Conservation (phyloP, 2,329 filamentous ascomycete genomes). For the Clarireedia monteithiana region DNA sequence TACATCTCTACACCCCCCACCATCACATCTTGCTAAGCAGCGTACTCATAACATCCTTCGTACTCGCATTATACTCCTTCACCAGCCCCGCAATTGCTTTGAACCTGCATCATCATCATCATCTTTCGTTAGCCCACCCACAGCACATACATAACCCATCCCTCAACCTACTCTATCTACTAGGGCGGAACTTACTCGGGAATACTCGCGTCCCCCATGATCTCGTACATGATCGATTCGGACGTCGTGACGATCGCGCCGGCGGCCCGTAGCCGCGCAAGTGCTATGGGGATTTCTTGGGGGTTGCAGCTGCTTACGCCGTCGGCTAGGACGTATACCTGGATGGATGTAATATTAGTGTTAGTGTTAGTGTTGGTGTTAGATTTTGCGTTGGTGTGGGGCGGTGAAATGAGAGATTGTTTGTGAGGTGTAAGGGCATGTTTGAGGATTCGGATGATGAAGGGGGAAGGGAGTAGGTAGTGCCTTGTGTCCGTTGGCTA, state of each 20-base stretch:
- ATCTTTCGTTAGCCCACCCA: no score
- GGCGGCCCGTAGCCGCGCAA: constrained; percentile 66
- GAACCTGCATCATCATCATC: constrained; percentile 31
- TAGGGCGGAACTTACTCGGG: constrained; percentile 40
- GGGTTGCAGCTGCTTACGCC: constrained; percentile 82
- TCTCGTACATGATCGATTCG: constrained; percentile 86
- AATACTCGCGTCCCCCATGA: constrained; percentile 71
- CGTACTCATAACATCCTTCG: constrained; percentile 58
- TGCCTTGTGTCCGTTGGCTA: constrained; percentile 67
- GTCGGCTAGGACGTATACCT: constrained; percentile 70
- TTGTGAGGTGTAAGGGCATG: background rate
- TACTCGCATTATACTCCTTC: constrained; percentile 66
- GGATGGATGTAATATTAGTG: background rate
- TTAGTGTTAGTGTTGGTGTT: background rate
- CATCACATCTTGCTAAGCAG: constrained; percentile 52
- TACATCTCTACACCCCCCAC: background rate
- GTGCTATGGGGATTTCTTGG: constrained; percentile 71
- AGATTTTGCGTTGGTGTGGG: no score
- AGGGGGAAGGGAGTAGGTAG: background rate
- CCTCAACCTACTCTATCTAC: no score
- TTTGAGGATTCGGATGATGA: background rate
- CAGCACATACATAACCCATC: no score
- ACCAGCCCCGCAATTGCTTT: constrained; percentile 66
- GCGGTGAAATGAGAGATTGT: no score
- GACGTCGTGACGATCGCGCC: constrained; percentile 77